Evolutionary conservation across 495 filamentous ascomycete genomes (phyloP).

Genomic region (Xylaria bambusicola): DNA sequence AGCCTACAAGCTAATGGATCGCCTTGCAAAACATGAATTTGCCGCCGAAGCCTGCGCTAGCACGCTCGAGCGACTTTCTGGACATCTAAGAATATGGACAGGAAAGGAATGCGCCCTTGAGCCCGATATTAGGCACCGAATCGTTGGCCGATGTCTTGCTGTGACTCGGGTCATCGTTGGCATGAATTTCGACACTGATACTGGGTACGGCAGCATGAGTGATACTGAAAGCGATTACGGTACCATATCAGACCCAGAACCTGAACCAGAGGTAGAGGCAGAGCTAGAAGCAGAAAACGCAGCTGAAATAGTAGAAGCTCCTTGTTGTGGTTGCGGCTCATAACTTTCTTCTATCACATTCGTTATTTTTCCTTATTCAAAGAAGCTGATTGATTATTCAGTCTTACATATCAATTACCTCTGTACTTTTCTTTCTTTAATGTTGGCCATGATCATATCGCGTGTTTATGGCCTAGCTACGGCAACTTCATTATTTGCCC

Average conservation of each 20-base stretch:
- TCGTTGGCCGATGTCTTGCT: constrained; percentile 51
- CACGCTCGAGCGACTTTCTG: constrained; percentile 55
- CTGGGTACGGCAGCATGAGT: constrained; percentile 53
- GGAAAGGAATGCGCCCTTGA: constrained; percentile 47
- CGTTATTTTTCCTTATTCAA: background rate
- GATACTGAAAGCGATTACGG: constrained; percentile 16
- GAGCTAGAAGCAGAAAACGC: background rate
- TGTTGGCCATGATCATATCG: background rate
- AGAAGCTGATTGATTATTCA: background rate
- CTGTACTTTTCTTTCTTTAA: constrained; percentile 4
- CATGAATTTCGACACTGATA: constrained; percentile 56
- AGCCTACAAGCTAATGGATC: constrained; percentile 69
- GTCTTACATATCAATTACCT: background rate
- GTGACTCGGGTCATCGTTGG: constrained; percentile 54
- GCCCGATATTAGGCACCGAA: constrained; percentile 43
- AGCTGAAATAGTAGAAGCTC: background rate
- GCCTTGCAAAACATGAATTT: constrained; percentile 56
- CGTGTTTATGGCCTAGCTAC: background rate
- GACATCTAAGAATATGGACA: constrained; percentile 55
- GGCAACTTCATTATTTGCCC: background rate
- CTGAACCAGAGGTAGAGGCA: constrained; percentile 3
- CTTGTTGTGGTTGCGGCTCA: constrained; percentile 14
- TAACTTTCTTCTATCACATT: background rate
- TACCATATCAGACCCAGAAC: constrained; percentile 6
- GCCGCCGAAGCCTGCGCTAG: constrained; percentile 45